Percentiles rank a stretch among this genome's conserved stretches.
phyloP scores from a whole-genome alignment of 2,329 filamentous ascomycete genomes.

The Beauveria medogensis region DNA sequence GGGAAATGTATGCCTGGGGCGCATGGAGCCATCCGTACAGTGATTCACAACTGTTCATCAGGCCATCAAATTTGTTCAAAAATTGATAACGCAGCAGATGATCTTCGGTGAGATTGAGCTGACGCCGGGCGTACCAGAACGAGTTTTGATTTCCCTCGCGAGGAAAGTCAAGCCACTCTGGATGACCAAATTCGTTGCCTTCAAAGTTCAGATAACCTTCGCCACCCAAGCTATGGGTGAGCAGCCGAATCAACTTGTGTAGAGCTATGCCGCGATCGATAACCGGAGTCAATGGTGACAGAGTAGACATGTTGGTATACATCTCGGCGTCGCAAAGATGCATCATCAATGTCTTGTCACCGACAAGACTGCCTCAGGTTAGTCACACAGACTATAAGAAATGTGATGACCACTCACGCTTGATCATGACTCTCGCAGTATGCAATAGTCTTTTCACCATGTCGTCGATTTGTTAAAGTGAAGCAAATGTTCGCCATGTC shows the following conservation, averaged over 20 bases:
- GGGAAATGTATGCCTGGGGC: slow-evolving; percentile 79
- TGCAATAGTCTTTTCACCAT: slow-evolving; percentile 96
- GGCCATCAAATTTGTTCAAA: slow-evolving; percentile 86
- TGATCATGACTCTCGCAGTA: slow-evolving; percentile 97
- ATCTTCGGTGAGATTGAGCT: slow-evolving; percentile 89
- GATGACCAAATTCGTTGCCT: slow-evolving; percentile 97
- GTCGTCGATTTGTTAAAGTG: slow-evolving; percentile 84
- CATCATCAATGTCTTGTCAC: slow-evolving; percentile 96
- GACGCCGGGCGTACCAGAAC: slow-evolving; percentile 88
- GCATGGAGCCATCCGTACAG: slow-evolving; percentile 88
- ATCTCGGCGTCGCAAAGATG: slow-evolving; percentile 95
- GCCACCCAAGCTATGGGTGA: slow-evolving; percentile 85
- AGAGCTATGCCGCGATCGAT: slow-evolving; percentile 87
- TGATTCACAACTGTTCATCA: slow-evolving; percentile 81
- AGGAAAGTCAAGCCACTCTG: slow-evolving; percentile 98
- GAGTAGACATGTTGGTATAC: slow-evolving; percentile 92
- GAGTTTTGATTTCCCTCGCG: slow-evolving; percentile 87
- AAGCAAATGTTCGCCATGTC: slow-evolving; percentile 78
- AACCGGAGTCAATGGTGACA: slow-evolving; percentile 75
- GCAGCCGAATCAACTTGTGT: slow-evolving; percentile 94
- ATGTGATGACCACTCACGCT: slow-evolving; percentile 55
- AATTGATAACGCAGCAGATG: slow-evolving; percentile 76
- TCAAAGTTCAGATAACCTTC: slow-evolving; percentile 98
- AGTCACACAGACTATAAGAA: slow-evolving; percentile 16
- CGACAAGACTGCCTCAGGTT: slow-evolving; percentile 60